Percentiles rank a stretch among this genome's conserved stretches.
Evolutionary conservation across 106 monocot genomes (phyloP).

Genomic region (Alisma plantagoaquatica): DNA sequence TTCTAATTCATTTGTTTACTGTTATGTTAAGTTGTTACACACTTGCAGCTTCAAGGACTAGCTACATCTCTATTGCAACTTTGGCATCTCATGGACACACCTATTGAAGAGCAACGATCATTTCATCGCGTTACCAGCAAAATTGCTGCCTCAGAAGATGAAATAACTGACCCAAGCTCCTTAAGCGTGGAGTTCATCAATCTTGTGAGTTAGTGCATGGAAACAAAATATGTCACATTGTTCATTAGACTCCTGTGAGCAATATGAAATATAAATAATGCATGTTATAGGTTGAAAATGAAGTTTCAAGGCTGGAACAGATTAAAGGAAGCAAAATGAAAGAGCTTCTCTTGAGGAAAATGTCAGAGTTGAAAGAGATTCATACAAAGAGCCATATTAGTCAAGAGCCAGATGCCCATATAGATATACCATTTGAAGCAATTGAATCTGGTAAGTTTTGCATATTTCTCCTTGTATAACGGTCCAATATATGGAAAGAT

Average conservation of each 20-base stretch:
- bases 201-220: conserved; percentile 22
- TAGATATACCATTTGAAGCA: conserved; percentile 22
- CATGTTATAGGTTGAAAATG: conserved; percentile 30
- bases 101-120: conserved; percentile 48
- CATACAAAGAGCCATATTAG: conserved; percentile 28
- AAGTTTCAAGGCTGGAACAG: conserved; percentile 45
- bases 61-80: conserved; percentile 45
- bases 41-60: conserved; percentile 60
- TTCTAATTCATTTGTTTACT: not conserved
- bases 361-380: conserved; percentile 35
- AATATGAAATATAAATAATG: conserved; percentile 1
- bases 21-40: not conserved
- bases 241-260: not conserved
- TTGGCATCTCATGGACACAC: conserved; percentile 72
- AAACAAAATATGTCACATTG: not conserved
- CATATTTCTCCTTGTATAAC: not conserved
- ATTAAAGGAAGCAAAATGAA: conserved; percentile 60
- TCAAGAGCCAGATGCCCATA: conserved; percentile 14
- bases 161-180: conserved; percentile 40
- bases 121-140: conserved; percentile 49
- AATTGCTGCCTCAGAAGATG: conserved; percentile 62
- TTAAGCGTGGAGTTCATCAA: conserved; percentile 44
- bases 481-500: too few species aligned
- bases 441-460: conserved; percentile 39
- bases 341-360: conserved; percentile 48